Conservation (phyloP, 1,284 basidiomycete species). For the Ustilago sp. region DNA sequence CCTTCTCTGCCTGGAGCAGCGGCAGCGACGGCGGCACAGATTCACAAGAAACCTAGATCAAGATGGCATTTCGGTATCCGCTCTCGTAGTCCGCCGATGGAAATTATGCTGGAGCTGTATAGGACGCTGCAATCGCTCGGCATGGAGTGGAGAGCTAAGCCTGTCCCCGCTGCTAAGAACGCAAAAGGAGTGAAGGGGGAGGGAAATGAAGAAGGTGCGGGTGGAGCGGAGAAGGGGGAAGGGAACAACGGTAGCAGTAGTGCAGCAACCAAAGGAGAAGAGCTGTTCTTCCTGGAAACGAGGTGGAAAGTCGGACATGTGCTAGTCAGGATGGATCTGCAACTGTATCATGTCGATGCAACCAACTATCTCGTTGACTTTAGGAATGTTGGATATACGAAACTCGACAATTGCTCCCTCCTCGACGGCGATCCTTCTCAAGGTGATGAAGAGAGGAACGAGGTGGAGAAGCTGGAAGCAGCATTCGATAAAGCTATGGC, state of each 20-base stretch:
- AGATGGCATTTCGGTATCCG: constrained; percentile 97
- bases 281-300: constrained; percentile 93
- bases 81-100: constrained; percentile 94
- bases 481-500: constrained; percentile 44
- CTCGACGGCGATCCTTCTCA: background rate
- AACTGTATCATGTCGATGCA: constrained; percentile 93
- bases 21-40: constrained; percentile 40
- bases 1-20: constrained; percentile 25
- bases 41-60: constrained; percentile 70
- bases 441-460: background rate
- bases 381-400: constrained; percentile 92
- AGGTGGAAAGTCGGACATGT: constrained; percentile 80
- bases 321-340: constrained; percentile 85
- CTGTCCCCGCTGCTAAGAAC: constrained; percentile 21
- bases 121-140: constrained; percentile 89
- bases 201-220: constrained; percentile 25
- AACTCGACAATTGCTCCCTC: constrained; percentile 41
- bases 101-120: constrained; percentile 99
- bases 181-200: constrained; percentile 10
- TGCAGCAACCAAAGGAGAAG: constrained; percentile 71
- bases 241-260: constrained; percentile 63
- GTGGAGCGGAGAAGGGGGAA: constrained; percentile 1
- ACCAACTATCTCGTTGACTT: constrained; percentile 98
- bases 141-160: constrained; percentile 85
- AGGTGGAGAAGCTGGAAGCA: constrained; percentile 35